Percentiles rank a stretch among this genome's conserved stretches.
Conservation (phyloP, 2,329 filamentous ascomycete species). For the Ophiostoma sp. region DNA sequence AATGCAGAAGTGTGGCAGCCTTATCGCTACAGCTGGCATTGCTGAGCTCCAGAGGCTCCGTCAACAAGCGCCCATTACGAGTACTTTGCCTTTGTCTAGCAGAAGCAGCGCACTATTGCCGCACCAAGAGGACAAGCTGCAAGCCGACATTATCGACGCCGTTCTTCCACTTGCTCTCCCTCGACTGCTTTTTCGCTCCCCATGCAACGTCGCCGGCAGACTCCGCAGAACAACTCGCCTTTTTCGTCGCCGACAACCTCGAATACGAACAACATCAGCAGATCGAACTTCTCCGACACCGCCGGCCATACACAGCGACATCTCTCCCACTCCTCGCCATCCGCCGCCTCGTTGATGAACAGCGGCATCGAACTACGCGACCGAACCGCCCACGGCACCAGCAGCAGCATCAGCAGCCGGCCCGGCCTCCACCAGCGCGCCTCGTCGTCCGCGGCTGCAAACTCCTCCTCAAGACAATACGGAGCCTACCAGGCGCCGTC, state of each 20-base stretch:
- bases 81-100: background rate
- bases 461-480: background rate
- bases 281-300: background rate
- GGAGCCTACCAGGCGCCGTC: constrained; percentile 18
- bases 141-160: background rate
- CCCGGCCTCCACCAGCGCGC: constrained; percentile 18
- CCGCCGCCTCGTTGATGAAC: constrained; percentile 22
- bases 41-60: constrained; percentile 4
- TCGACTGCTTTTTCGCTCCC: background rate
- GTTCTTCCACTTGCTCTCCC: background rate
- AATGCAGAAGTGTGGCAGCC: constrained; percentile 8
- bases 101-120: constrained; percentile 17
- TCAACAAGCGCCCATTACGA: constrained; percentile 1
- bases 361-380: constrained; percentile 30
- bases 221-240: constrained; percentile 21
- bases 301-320: background rate
- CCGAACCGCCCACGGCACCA: constrained; percentile 28
- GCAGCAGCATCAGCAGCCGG: constrained; percentile 31
- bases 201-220: constrained; percentile 31
- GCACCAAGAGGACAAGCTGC: background rate
- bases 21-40: constrained; percentile 14
- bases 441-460: constrained; percentile 4
- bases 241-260: constrained; percentile 4
- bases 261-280: background rate
- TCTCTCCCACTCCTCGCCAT: background rate